Conservation (phyloP, 768 basidiomycete genomes). For the Kwoniella mangroviensis region DNA sequence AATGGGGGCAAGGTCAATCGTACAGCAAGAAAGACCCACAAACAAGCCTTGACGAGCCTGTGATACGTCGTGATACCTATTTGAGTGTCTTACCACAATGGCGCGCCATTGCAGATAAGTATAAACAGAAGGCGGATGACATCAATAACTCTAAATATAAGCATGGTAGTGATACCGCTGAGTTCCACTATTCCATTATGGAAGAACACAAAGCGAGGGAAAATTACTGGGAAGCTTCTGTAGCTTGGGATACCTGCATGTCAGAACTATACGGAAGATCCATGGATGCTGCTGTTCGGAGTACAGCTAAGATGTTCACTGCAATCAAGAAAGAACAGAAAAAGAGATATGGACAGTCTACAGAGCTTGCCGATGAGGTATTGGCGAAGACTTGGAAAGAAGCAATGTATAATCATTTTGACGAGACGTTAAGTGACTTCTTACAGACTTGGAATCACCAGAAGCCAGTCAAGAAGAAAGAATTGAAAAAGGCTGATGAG, state of each 20-base stretch:
- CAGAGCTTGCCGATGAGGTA: neutral
- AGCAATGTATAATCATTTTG: neutral
- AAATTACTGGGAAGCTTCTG: neutral
- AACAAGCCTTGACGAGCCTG: neutral
- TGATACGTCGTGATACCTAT: neutral
- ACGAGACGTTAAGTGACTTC: neutral
- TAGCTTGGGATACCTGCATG: neutral
- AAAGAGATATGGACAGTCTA: neutral
- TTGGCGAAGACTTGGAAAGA: neutral
- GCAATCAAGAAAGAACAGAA: neutral
- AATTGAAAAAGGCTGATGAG: neutral
- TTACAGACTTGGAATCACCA: neutral
- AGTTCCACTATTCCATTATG: neutral
- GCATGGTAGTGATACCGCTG: neutral
- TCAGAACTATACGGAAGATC: neutral
- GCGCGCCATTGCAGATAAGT: neutral
- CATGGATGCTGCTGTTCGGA: neutral
- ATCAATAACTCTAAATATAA: neutral
- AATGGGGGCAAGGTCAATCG: neutral
- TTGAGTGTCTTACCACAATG: neutral
- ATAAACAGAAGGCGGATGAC: neutral
- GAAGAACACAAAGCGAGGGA: neutral
- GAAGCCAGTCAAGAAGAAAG: neutral
- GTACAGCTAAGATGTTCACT: neutral
- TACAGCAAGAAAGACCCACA: neutral